Evolutionary conservation across 169 alveolate species (phyloP), one percentile per base, ranked within the genome.

Genomic region (Blepharisma undulans): DNA sequence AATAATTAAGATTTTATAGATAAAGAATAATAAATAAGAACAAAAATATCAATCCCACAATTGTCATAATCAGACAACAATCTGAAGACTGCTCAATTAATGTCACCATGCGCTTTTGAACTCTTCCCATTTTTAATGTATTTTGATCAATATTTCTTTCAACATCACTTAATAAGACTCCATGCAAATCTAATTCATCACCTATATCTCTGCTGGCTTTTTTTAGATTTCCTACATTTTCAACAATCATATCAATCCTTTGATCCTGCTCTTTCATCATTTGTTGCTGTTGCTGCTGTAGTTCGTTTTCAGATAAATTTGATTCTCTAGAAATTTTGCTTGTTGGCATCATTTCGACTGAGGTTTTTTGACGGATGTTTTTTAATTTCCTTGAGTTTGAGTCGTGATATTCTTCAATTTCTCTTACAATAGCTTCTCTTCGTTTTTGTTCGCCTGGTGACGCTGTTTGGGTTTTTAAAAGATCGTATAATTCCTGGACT

Each of bases 171-270:
- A 88, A 48, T 19, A 88, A 72, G 10, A 25, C 25, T n/a, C 77
- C 77, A n/a, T 88, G 87, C 25, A 88, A 76, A 76, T 88, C 92
- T 19, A 76, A n/a, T 48, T 88, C 92, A 25, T 88, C 92, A 18
- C 92, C 92, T 34, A 88, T 88, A 22, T 88, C 72, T 30, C 77
- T 74, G 25, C 78, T 88, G 8, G 77, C 87, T 19, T 76, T 22
- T 16, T 25, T 88, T 16, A 88, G 4, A 76, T 88, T 88, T 18
- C 77, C 92, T 74, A 22, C 48, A 5, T 88, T 88, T 36, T 88
- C 92, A n/a, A 74, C 21, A 18, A 88, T 19, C 32, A 33, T 88
- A 19, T 88, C 92, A n/a, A 34, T 32, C 16, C 32, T 76, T 7
- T 88, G 87, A 33, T 34, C 87, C 25, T 88, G 87, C 87, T 76